Percentiles rank a stretch among this genome's conserved stretches.
Evolutionary conservation across 148 eudicot species (phyloP).

Genomic region (Heliamphora exappendiculata): DNA sequence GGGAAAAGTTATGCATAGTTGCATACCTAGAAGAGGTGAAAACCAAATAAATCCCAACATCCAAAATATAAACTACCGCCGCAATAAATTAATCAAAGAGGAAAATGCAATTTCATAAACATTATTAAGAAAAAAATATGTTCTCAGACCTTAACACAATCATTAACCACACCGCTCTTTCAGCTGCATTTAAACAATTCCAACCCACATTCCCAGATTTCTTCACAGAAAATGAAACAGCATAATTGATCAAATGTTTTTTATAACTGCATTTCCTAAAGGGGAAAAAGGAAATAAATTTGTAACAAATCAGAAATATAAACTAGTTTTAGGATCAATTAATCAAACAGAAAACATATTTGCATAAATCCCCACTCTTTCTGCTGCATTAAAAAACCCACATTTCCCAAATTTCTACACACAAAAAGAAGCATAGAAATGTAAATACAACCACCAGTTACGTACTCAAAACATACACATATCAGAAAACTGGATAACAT

Average conservation of each 20-base stretch:
- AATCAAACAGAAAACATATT: no score
- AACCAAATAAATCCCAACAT: background rate
- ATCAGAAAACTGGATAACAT: background rate
- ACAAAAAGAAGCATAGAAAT: no score
- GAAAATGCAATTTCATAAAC: background rate
- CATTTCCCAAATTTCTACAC: no score
- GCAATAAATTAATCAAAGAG: background rate
- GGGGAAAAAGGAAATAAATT: background rate
- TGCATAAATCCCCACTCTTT: no score
- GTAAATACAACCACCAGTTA: no score
- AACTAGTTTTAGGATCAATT: background rate
- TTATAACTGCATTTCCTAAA: no score
- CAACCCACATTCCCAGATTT: background rate
- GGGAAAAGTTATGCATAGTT: background rate
- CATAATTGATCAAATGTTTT: background rate
- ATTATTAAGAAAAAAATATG: background rate
- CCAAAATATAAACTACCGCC: background rate
- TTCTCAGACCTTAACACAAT: background rate
- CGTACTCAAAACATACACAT: background rate
- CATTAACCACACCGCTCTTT: background rate
- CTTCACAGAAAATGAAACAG: background rate
- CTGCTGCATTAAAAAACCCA: no score
- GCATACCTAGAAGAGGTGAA: background rate
- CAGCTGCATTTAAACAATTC: background rate
- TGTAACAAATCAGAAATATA: background rate